phyloP scores from a whole-genome alignment of 2,329 filamentous ascomycete genomes.

The Tolypocladium pustulatum region DNA sequence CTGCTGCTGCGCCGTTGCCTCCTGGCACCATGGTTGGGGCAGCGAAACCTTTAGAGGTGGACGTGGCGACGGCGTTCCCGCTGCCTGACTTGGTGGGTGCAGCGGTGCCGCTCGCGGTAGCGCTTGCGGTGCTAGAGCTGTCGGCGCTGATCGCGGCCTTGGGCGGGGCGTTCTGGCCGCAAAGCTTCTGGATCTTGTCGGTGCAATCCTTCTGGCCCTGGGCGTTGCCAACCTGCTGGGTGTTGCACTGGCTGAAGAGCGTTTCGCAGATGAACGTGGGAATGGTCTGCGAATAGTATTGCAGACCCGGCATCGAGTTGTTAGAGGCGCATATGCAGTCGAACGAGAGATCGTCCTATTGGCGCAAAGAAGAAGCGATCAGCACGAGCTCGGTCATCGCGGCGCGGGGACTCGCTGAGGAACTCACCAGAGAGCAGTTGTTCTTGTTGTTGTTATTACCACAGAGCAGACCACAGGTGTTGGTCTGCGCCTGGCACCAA shows the following conservation, averaged over 20 bases:
- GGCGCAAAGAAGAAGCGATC: neutral
- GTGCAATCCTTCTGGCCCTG: slow-evolving; percentile 37
- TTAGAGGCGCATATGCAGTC: slow-evolving; percentile 38
- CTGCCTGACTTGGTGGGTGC: slow-evolving; percentile 9
- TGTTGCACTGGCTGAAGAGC: slow-evolving; percentile 38
- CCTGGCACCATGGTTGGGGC: slow-evolving; percentile 30
- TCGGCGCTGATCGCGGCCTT: slow-evolving; percentile 18
- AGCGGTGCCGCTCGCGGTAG: slow-evolving; percentile 16
- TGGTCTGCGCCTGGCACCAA: slow-evolving; percentile 42
- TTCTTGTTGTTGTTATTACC: slow-evolving; percentile 25
- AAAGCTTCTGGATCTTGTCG: slow-evolving; percentile 33
- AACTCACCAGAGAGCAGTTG: slow-evolving; percentile 35
- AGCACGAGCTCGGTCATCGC: neutral
- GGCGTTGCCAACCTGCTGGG: slow-evolving; percentile 27
- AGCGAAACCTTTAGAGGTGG: slow-evolving; percentile 20
- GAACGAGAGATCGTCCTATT: slow-evolving; percentile 30
- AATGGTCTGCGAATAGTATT: slow-evolving; percentile 43
- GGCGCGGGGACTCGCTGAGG: neutral
- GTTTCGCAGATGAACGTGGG: slow-evolving; percentile 40
- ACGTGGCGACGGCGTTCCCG: slow-evolving; percentile 19
- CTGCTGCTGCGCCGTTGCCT: slow-evolving; percentile 34
- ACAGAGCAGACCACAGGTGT: slow-evolving; percentile 41
- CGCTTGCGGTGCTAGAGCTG: slow-evolving; percentile 14
- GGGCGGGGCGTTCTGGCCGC: slow-evolving; percentile 26
- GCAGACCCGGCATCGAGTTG: slow-evolving; percentile 36